These are phyloP conservation scores for Wickerhamomyces subpelliculosus DNA, from an alignment of 805 yeast genomes.

Conservation along the genomic window DNA sequence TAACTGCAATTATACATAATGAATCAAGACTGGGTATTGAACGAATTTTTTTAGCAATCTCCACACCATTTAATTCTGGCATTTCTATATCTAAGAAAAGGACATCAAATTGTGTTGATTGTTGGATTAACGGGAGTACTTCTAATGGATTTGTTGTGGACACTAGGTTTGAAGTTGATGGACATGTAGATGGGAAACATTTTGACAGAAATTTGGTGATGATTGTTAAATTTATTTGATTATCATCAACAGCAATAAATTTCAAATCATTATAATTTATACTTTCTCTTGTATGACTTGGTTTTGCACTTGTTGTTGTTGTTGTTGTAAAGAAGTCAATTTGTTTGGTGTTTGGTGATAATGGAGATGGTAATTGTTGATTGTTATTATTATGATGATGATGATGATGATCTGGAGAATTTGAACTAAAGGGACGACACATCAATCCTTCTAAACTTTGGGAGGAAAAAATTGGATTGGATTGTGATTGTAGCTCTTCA, in stretches of 20 bases:
- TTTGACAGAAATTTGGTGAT: neutral
- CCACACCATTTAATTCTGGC: constrained; percentile 35
- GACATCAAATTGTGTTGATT: constrained; percentile 21
- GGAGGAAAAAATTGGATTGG: neutral
- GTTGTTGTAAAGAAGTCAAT: neutral
- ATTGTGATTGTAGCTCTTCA: neutral
- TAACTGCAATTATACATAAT: constrained; percentile 34
- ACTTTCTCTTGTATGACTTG: neutral
- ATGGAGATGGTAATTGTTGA: neutral
- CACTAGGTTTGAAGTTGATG: neutral
- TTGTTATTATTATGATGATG: neutral
- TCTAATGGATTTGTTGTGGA: constrained; percentile 1
- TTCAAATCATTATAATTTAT: neutral
- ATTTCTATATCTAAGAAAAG: constrained; percentile 39
- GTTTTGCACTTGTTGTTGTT: neutral
- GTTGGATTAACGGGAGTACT: neutral
- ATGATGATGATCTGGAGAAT: too few species aligned
- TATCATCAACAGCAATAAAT: constrained; percentile 1
- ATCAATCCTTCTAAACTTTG: too few species aligned
- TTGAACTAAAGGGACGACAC: neutral
- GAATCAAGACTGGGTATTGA: constrained; percentile 6
- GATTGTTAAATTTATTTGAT: neutral
- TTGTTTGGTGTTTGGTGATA: neutral
- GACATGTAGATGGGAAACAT: too few species aligned
- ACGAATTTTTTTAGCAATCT: constrained; percentile 24